Evolutionary conservation across 495 filamentous ascomycete species (phyloP), one percentile per base, ranked within the genome.

Genomic region (Penicillium malachiteum): DNA sequence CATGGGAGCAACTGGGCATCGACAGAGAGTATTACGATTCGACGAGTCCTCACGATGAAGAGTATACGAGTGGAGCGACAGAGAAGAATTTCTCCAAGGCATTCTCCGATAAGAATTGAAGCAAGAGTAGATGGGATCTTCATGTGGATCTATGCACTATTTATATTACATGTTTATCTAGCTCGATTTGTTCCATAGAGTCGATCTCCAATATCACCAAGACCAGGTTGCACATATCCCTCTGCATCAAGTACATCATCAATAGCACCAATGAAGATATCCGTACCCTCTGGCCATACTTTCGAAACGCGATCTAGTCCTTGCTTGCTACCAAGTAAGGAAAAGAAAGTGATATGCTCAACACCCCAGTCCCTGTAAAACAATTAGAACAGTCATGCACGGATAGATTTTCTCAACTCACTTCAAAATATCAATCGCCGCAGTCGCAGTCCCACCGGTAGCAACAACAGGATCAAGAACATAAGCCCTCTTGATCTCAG

Each of bases 381-480:
- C n/a, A 14, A 35, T 42, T 41, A 37, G 18, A 9, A 30, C 31
- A 12, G 21, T 7, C 3, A 26, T 4, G 0, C 13, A 32, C 45
- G n/a, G 9, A 11, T 14, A 33, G 13, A 52, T 14, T 21, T 18
- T 12, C 9, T 35, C 37, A 50, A 61, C 59, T 33, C 26, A 66
- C 68, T 77, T 79, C 59, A 96, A 71, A 13, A 90, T 91, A 69
- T 91, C 83, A 60, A 96, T 91, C 12, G 90, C 92, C 1, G 92
- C 91, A 11, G 78, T 85, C 17, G 87, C 85, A 2, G 92, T 96
- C 0, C 90, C 90, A 8, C 92, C 92, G 0, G 92, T 96, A 2
- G 92, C 92, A 64, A 96, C 92, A 50, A 96, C 83, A 7, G 92
- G 92, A 71, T 96, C 92, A 3, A 96, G 78, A 33, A 96, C 74